phyloP scores from a whole-genome alignment of 768 basidiomycete species.

The Boletus rubroflammeus region DNA sequence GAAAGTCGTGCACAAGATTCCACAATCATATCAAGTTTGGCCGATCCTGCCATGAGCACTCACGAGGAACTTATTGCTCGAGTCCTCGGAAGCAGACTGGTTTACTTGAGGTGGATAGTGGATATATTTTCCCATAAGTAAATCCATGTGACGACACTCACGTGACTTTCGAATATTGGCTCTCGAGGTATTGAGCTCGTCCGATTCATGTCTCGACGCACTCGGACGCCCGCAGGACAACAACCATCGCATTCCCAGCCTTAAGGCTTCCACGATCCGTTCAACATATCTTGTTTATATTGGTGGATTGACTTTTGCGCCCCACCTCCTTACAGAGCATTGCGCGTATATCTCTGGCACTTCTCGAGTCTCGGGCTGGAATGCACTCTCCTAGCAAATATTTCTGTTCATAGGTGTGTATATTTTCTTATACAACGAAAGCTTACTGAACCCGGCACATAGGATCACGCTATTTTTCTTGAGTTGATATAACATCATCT shows the following conservation, averaged over 20 bases:
- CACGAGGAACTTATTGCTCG: neutral
- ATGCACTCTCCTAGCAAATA: conserved; percentile 17
- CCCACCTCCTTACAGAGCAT: conserved; percentile 2
- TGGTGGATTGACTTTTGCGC: conserved; percentile 9
- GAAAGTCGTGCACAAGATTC: neutral
- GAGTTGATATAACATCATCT: conserved; percentile 6
- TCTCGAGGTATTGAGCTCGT: conserved; percentile 15
- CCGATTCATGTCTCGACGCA: conserved; percentile 24
- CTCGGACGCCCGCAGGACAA: conserved; percentile 8
- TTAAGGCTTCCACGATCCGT: conserved; percentile 7
- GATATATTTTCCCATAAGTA: conserved; percentile 10
- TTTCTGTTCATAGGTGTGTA: conserved; percentile 22
- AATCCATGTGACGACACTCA: conserved; percentile 11
- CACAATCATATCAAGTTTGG: neutral
- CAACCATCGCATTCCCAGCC: conserved; percentile 5
- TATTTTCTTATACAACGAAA: neutral
- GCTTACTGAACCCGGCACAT: neutral
- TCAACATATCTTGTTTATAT: conserved; percentile 25
- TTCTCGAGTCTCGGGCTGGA: conserved; percentile 15
- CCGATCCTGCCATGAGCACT: no score
- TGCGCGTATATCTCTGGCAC: conserved; percentile 14
- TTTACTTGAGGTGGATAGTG: conserved; percentile 4
- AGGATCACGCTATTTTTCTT: conserved; percentile 12
- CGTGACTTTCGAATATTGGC: conserved; percentile 22
- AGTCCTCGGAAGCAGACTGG: neutral